Evolutionary conservation across 1,284 basidiomycete species (phyloP).

Genomic region (Boletellus deceptivus): DNA sequence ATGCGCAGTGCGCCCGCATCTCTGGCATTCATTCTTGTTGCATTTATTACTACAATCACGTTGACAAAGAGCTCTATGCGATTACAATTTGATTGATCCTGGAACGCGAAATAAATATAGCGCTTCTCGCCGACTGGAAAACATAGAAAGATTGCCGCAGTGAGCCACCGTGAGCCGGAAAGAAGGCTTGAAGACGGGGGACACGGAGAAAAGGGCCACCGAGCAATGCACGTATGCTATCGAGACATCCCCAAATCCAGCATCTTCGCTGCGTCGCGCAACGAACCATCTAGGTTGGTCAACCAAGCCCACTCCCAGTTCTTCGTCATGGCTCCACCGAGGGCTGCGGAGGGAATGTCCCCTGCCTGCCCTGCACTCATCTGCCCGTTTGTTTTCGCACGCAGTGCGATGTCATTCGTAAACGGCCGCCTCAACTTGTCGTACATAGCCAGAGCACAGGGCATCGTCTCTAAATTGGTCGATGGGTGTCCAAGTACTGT

Average conservation of each 20-base stretch:
- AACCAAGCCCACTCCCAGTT: constrained; percentile 34
- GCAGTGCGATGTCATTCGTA: constrained; percentile 30
- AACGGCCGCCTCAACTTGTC: constrained; percentile 44
- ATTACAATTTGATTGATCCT: too few relatives aligned
- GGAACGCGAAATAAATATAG: too few relatives aligned
- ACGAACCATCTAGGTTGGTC: constrained; percentile 22
- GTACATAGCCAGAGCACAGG: constrained; percentile 39
- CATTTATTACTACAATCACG: too few relatives aligned
- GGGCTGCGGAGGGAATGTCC: constrained; percentile 10
- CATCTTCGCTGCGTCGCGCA: constrained; percentile 21
- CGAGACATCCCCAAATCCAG: constrained; percentile 5
- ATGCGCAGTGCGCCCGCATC: too few relatives aligned
- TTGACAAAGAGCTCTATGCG: too few relatives aligned
- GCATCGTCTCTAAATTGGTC: constrained; percentile 36
- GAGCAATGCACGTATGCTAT: not conserved
- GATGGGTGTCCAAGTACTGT: constrained; percentile 42
- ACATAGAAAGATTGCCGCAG: too few relatives aligned
- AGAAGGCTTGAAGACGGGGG: too few relatives aligned
- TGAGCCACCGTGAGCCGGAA: too few relatives aligned
- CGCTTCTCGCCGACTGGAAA: too few relatives aligned
- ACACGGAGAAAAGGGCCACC: too few relatives aligned
- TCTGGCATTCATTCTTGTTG: too few relatives aligned
- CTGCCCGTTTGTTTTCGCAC: constrained; percentile 16
- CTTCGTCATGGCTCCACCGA: constrained; percentile 19
- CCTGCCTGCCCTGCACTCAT: constrained; percentile 15